These are phyloP conservation scores for Lachnellula suecica DNA, from an alignment of 2,329 filamentous ascomycete genomes.

Conservation along the genomic window DNA sequence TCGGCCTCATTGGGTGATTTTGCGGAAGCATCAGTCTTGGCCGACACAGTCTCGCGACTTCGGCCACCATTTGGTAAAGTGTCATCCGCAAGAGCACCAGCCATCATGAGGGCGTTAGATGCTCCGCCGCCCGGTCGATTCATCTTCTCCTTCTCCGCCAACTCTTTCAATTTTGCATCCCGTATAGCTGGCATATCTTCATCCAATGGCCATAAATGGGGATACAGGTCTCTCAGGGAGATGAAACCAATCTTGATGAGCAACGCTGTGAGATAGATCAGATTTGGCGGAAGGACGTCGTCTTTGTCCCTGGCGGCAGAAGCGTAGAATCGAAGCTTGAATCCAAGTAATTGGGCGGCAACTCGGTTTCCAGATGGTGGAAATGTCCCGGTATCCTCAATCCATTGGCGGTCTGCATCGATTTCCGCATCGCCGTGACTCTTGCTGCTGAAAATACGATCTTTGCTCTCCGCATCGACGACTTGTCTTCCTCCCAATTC, in stretches of 20 bases:
- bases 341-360: conserved; percentile 91
- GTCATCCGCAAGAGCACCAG: conserved; percentile 85
- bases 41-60: conserved; percentile 48
- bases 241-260: conserved; percentile 98
- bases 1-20: conserved; percentile 45
- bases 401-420: conserved; percentile 69
- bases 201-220: conserved; percentile 85
- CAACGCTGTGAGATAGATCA: conserved; percentile 87
- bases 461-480: conserved; percentile 53
- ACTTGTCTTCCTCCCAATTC: conserved; percentile 76
- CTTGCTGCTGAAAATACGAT: conserved; percentile 42
- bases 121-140: conserved; percentile 67
- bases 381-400: conserved; percentile 74
- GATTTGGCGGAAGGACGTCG: conserved; percentile 84
- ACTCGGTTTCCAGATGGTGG: conserved; percentile 86
- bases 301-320: conserved; percentile 71
- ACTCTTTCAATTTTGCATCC: conserved; percentile 69
- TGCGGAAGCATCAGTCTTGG: conserved; percentile 47
- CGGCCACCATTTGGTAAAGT: conserved; percentile 50
- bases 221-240: conserved; percentile 85
- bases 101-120: conserved; percentile 82
- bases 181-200: conserved; percentile 76
- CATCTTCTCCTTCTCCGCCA: conserved; percentile 73
- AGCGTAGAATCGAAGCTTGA: conserved; percentile 95
- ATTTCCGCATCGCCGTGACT: conserved; percentile 38